Conservation (phyloP, 2,329 filamentous ascomycete genomes). For the Beauveria medogensis region DNA sequence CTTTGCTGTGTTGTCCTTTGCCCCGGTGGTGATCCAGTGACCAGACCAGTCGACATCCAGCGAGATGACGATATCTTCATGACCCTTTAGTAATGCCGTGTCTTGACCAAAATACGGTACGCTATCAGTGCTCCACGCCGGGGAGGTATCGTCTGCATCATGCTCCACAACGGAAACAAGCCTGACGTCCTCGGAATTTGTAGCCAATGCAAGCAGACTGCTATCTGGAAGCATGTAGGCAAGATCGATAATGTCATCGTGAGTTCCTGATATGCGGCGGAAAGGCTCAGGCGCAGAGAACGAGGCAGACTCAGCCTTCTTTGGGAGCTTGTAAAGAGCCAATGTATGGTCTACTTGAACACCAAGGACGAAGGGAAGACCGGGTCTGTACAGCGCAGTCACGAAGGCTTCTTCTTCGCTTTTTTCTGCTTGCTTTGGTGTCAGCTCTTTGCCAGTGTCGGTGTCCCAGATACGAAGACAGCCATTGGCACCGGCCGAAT, state of each 20-base stretch:
- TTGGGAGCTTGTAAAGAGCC: slow-evolving; percentile 55
- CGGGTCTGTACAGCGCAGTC: slow-evolving; percentile 57
- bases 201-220: slow-evolving; percentile 80
- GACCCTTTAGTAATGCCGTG: slow-evolving; percentile 75
- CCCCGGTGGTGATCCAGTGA: slow-evolving; percentile 89
- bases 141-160: slow-evolving; percentile 15
- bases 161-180: slow-evolving; percentile 63
- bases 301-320: slow-evolving; percentile 25
- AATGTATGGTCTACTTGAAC: slow-evolving; percentile 87
- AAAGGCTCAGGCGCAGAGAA: slow-evolving; percentile 43
- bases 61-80: slow-evolving; percentile 92
- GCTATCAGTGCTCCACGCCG: slow-evolving; percentile 18
- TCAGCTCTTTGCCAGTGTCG: slow-evolving; percentile 69
- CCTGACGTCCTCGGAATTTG: slow-evolving; percentile 88
- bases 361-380: slow-evolving; percentile 64
- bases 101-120: slow-evolving; percentile 79
- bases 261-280: slow-evolving; percentile 84
- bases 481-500: slow-evolving; percentile 78
- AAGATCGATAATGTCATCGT: slow-evolving; percentile 95
- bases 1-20: slow-evolving; percentile 91
- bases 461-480: slow-evolving; percentile 77
- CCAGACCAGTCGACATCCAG: slow-evolving; percentile 95
- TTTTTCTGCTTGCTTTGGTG: slow-evolving; percentile 57
- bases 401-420: slow-evolving; percentile 61
- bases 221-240: slow-evolving; percentile 75